phyloP scores from a whole-genome alignment of 2,329 filamentous ascomycete genomes.

The Calonectria henricotiae region DNA sequence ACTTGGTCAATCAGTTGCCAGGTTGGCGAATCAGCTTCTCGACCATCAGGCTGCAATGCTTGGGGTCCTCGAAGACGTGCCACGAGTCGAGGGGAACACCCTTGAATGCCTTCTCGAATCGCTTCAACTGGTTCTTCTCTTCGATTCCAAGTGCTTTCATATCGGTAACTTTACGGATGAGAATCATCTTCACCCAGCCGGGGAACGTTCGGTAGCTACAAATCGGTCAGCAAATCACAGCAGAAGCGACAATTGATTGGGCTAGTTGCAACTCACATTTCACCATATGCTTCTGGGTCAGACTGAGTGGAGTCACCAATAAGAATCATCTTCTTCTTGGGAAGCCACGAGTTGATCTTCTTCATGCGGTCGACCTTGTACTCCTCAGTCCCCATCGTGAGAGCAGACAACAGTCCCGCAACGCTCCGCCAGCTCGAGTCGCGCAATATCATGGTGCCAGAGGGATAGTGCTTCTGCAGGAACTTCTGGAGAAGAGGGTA shows the following conservation, averaged over 20 bases:
- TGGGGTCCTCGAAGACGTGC: conserved; percentile 86
- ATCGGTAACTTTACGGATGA: conserved; percentile 87
- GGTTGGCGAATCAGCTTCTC: conserved; percentile 47
- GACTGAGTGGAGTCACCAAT: conserved; percentile 94
- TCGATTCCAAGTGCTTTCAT: conserved; percentile 80
- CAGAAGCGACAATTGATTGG: background rate
- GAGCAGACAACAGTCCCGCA: conserved; percentile 82
- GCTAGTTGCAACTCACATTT: conserved; percentile 71
- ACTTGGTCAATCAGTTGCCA: background rate
- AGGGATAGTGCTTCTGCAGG: conserved; percentile 79
- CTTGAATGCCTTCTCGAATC: conserved; percentile 89
- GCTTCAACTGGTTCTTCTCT: conserved; percentile 79
- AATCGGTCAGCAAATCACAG: conserved; percentile 38
- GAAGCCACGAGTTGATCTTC: conserved; percentile 86
- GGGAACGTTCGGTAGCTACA: conserved; percentile 75
- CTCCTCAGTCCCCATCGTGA: conserved; percentile 85
- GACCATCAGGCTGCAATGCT: conserved; percentile 70
- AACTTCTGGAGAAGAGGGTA: conserved; percentile 90
- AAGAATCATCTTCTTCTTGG: conserved; percentile 83
- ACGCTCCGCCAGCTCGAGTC: conserved; percentile 91
- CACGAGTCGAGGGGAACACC: conserved; percentile 80
- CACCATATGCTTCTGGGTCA: conserved; percentile 91
- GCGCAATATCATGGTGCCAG: conserved; percentile 86
- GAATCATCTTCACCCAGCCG: conserved; percentile 86
- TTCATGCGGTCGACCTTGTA: conserved; percentile 89